Evolutionary conservation across 2,329 filamentous ascomycete species (phyloP).

Genomic region (Balansia obtecta): DNA sequence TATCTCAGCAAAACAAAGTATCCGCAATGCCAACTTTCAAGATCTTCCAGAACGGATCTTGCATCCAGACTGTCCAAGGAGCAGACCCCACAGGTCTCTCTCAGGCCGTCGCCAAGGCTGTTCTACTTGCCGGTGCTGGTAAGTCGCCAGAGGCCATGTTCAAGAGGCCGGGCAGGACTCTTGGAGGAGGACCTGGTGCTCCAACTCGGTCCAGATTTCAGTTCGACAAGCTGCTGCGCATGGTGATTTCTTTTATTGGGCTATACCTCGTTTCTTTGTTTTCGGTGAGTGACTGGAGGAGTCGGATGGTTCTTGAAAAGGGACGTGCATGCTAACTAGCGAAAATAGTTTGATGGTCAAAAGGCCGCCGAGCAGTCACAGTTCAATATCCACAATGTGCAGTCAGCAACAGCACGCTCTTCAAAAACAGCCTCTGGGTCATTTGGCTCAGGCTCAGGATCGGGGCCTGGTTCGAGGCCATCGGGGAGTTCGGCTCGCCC

Average conservation of each 20-base stretch:
- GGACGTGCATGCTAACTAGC: constrained; percentile 12
- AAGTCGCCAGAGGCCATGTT: constrained; percentile 33
- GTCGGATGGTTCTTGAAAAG: constrained; percentile 2
- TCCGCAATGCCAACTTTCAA: constrained; percentile 91
- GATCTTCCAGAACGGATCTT: constrained; percentile 65
- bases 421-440: neutral
- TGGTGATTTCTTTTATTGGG: constrained; percentile 42
- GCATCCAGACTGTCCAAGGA: constrained; percentile 66
- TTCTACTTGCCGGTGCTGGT: constrained; percentile 37
- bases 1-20: constrained; percentile 58
- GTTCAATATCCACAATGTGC: constrained; percentile 39
- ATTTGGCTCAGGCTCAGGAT: constrained; percentile 4
- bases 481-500: constrained; percentile 14
- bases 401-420: neutral
- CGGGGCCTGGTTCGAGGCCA: constrained; percentile 4
- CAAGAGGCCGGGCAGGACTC: constrained; percentile 41
- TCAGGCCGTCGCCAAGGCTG: constrained; percentile 59
- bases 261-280: constrained; percentile 51
- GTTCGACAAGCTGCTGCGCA: constrained; percentile 33
- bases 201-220: constrained; percentile 17
- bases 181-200: constrained; percentile 30
- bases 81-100: constrained; percentile 68
- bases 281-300: constrained; percentile 30
- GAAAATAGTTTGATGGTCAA: constrained; percentile 44
- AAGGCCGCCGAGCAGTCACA: constrained; percentile 45